phyloP scores from a whole-genome alignment of 768 basidiomycete genomes.

The Dendrothele bispora region DNA sequence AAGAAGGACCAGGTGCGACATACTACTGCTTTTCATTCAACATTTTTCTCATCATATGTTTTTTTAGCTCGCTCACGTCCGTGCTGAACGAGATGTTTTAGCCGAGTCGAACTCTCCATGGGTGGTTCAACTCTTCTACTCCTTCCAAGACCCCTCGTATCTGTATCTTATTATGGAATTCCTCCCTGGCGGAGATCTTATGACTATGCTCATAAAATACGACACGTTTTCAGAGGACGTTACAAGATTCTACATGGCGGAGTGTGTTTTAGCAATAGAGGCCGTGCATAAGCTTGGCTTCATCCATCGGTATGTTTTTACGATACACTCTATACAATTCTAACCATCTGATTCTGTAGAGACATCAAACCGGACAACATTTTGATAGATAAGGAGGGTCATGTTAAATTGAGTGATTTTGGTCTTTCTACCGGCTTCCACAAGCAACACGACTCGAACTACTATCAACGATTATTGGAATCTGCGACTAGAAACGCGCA shows the following conservation, averaged over 20 bases:
- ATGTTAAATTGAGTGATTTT: constrained; percentile 98
- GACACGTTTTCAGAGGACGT: constrained; percentile 99
- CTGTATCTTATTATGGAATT: constrained; percentile 99
- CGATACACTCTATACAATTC: not conserved
- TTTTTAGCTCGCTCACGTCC: constrained; percentile 88
- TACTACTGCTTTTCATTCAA: not conserved
- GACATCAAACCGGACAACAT: constrained; percentile 99
- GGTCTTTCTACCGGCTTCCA: constrained; percentile 99
- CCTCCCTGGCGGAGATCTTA: constrained; percentile 95
- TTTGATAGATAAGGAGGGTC: constrained; percentile 86
- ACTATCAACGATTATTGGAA: constrained; percentile 89
- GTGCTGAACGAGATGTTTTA: constrained; percentile 95
- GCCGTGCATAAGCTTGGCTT: constrained; percentile 97
- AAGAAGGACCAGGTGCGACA: constrained; percentile 91
- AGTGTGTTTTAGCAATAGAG: constrained; percentile 96
- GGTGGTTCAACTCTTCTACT: constrained; percentile 97
- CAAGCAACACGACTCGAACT: constrained; percentile 94
- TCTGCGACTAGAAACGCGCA: constrained; percentile 49
- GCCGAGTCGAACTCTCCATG: constrained; percentile 94
- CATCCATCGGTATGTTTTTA: constrained; percentile 78
- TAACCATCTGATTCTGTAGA: constrained; percentile 39
- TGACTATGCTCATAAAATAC: constrained; percentile 99
- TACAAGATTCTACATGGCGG: constrained; percentile 97
- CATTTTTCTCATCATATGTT: no score
- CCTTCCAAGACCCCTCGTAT: constrained; percentile 93